These are phyloP conservation scores for Sphaerulina musiva DNA, from an alignment of 2,329 filamentous ascomycete genomes.

Conservation along the genomic window DNA sequence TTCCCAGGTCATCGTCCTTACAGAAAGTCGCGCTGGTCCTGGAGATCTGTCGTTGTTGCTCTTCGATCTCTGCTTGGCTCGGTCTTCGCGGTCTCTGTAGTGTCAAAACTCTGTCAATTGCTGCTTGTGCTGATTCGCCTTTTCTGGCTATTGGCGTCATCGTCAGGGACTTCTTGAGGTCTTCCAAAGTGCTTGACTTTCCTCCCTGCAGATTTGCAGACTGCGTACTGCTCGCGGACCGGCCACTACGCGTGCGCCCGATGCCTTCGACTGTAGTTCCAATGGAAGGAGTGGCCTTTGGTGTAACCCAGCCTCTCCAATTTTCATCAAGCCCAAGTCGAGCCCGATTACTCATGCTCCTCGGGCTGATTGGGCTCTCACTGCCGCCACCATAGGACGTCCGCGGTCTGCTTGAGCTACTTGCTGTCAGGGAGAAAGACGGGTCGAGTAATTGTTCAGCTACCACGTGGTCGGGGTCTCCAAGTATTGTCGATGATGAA, in stretches of 20 bases:
- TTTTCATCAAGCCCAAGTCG: constrained; percentile 17
- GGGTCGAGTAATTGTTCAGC: background rate
- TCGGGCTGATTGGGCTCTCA: background rate
- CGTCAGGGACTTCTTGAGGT: constrained; percentile 14
- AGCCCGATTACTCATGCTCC: background rate
- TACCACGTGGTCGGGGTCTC: background rate
- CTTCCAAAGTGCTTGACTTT: constrained; percentile 2
- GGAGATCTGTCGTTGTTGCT: background rate
- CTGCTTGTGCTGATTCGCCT: constrained; percentile 16
- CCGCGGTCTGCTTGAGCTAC: background rate
- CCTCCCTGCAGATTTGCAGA: background rate
- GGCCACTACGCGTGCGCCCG: constrained; percentile 1
- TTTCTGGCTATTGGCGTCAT: constrained; percentile 20
- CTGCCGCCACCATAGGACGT: background rate
- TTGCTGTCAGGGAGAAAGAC: background rate
- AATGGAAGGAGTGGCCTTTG: constrained; percentile 13
- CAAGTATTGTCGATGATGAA: too few species aligned
- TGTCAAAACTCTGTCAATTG: constrained; percentile 15
- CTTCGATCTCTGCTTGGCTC: background rate
- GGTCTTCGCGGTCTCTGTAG: constrained; percentile 13
- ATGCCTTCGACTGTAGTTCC: constrained; percentile 3
- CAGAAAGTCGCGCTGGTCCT: too few species aligned
- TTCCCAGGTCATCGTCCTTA: background rate
- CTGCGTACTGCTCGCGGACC: constrained; percentile 1
- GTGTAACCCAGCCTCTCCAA: constrained; percentile 14